Evolutionary conservation across 2,329 filamentous ascomycete species (phyloP).

Genomic region (Calonectria honghensis): DNA sequence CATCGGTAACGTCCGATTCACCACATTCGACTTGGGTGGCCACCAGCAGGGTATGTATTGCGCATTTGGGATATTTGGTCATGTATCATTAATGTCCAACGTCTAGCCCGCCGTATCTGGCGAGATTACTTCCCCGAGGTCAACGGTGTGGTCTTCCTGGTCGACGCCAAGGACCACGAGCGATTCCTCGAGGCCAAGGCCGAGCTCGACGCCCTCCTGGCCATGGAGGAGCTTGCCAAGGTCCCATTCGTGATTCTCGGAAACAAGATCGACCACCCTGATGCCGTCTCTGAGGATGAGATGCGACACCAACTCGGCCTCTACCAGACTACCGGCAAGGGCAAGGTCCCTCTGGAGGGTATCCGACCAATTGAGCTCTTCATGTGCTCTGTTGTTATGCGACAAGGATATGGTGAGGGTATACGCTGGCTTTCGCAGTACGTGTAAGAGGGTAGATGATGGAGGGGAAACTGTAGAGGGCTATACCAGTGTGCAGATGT

Average conservation of each 20-base stretch:
- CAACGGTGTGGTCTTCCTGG: conserved; percentile 96
- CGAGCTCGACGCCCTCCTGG: conserved; percentile 94
- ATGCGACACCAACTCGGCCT: conserved; percentile 92
- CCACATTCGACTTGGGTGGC: conserved; percentile 94
- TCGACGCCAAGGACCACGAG: conserved; percentile 98
- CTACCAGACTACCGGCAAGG: conserved; percentile 97
- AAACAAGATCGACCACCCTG: conserved; percentile 99
- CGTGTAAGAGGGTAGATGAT: conserved; percentile 74
- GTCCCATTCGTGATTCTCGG: conserved; percentile 97
- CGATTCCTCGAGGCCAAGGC: conserved; percentile 95
- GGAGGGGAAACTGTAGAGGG: conserved; percentile 39
- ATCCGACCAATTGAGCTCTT: conserved; percentile 98
- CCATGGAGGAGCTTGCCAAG: conserved; percentile 97
- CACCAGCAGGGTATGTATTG: conserved; percentile 86
- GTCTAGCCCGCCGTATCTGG: conserved; percentile 92
- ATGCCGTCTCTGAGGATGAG: conserved; percentile 96
- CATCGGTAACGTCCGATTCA: conserved; percentile 95
- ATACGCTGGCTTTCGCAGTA: conserved; percentile 96
- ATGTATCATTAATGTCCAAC: conserved; percentile 22
- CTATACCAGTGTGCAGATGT: conserved; percentile 49
- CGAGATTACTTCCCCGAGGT: conserved; percentile 98
- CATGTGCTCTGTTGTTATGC: conserved; percentile 99
- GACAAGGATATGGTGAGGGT: conserved; percentile 94
- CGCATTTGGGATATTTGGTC: not conserved
- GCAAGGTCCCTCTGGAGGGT: conserved; percentile 92